Percentiles rank a stretch among this genome's conserved stretches.
Conservation (phyloP, 192 early-diverging fungal species). For the Coemansia furcata region DNA sequence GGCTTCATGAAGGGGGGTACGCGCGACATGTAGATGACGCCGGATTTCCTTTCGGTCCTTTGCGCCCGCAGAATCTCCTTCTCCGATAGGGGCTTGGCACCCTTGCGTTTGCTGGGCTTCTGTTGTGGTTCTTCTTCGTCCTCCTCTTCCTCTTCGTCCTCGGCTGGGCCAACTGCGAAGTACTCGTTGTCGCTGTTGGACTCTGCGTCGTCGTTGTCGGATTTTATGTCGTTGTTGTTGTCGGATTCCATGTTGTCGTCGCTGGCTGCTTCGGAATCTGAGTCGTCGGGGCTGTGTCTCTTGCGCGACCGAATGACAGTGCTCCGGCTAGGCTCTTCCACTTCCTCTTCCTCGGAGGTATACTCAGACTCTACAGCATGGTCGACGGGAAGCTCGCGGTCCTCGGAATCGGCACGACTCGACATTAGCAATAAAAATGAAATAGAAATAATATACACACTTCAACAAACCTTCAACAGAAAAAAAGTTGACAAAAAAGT, state of each 20-base stretch:
- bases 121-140: not conserved
- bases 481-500: not conserved
- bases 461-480: not conserved
- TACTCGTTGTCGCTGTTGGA: conserved; percentile 16
- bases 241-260: not conserved
- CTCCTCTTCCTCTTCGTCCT: not conserved
- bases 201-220: conserved; percentile 33
- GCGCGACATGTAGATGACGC: conserved; percentile 87
- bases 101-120: conserved; percentile 2
- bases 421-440: not conserved
- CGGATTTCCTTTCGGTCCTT: conserved; percentile 57
- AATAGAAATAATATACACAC: not conserved
- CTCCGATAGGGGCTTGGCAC: conserved; percentile 14
- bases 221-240: not conserved
- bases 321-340: conserved; percentile 14
- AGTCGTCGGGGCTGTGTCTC: conserved; percentile 7
- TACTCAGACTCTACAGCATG: not conserved
- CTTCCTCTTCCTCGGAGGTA: conserved; percentile 67
- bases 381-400: not conserved
- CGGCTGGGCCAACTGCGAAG: conserved; percentile 28
- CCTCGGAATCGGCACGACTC: not conserved
- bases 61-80: conserved; percentile 59
- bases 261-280: not conserved
- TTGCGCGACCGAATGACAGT: not conserved
- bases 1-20: conserved; percentile 97